Conservation (phyloP, 306 rosid species). For the Dryas alaskensis region DNA sequence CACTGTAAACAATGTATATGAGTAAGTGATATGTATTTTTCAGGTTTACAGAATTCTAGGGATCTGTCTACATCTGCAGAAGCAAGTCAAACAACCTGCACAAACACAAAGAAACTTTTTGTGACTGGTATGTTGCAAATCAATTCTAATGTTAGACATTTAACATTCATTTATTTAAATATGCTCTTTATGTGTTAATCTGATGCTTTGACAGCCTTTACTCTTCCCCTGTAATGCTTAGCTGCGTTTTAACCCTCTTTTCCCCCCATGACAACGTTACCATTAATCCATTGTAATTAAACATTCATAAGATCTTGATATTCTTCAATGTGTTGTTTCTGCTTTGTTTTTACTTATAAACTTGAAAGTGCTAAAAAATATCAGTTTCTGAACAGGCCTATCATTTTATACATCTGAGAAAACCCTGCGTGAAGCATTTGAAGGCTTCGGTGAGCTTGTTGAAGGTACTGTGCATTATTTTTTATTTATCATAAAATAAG, state of each 20-base stretch:
- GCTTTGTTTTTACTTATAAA: not conserved
- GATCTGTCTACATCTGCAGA: slow-evolving; percentile 33
- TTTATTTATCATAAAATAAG: not conserved
- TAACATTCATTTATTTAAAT: not conserved
- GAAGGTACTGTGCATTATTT: slow-evolving; percentile 47
- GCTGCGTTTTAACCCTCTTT: not conserved
- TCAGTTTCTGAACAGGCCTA: slow-evolving; percentile 45
- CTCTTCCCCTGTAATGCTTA: not conserved
- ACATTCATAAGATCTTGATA: not conserved
- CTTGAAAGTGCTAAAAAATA: not conserved
- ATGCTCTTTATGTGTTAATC: not conserved
- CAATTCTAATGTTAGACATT: not conserved
- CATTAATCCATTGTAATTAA: not conserved
- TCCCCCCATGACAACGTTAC: not conserved
- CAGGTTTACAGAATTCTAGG: slow-evolving; percentile 33
- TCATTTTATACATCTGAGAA: slow-evolving; percentile 72
- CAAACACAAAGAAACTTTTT: slow-evolving; percentile 53
- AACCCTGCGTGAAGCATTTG: slow-evolving; percentile 77
- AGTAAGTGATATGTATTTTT: not conserved
- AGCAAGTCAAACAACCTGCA: slow-evolving; percentile 30
- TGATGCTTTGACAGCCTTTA: not conserved
- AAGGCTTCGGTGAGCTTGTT: slow-evolving; percentile 78
- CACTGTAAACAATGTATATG: not conserved
- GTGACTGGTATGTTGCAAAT: slow-evolving; percentile 40
- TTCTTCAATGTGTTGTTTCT: not conserved